Conservation (phyloP, 768 basidiomycete species). For the Jaapia argillacea region DNA sequence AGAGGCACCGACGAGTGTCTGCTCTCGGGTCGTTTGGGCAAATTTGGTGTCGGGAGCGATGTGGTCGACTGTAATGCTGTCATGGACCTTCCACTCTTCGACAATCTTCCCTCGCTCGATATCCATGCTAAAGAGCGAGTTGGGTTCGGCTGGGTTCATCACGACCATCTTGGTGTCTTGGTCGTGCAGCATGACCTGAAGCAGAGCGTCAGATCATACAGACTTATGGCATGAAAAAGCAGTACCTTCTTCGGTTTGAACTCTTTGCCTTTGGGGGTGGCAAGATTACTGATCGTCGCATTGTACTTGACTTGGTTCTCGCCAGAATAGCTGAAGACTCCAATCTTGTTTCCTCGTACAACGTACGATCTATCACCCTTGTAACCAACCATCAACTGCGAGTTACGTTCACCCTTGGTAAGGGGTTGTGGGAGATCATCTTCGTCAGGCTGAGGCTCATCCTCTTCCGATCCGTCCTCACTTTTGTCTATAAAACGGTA, state of each 20-base stretch:
- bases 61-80: constrained; percentile 75
- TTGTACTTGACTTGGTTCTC: constrained; percentile 72
- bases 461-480: constrained; percentile 25
- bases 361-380: constrained; percentile 93
- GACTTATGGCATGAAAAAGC: background rate
- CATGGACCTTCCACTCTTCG: constrained; percentile 98
- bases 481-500: constrained; percentile 8
- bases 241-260: constrained; percentile 82
- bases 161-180: constrained; percentile 95
- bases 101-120: constrained; percentile 92
- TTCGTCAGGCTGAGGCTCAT: constrained; percentile 32
- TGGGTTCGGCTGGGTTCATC: constrained; percentile 72
- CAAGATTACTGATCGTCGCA: constrained; percentile 78
- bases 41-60: constrained; percentile 93
- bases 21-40: constrained; percentile 84
- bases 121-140: constrained; percentile 85
- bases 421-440: constrained; percentile 29
- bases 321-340: constrained; percentile 72
- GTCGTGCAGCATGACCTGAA: constrained; percentile 90
- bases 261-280: constrained; percentile 68
- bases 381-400: constrained; percentile 88
- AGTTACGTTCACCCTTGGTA: constrained; percentile 61
- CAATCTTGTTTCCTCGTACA: constrained; percentile 84
- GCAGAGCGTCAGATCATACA: constrained; percentile 2
- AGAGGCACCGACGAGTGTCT: constrained; percentile 89